Evolutionary conservation across 805 yeast genomes (phyloP).

Genomic region (Metschnikowia reukaufii): DNA sequence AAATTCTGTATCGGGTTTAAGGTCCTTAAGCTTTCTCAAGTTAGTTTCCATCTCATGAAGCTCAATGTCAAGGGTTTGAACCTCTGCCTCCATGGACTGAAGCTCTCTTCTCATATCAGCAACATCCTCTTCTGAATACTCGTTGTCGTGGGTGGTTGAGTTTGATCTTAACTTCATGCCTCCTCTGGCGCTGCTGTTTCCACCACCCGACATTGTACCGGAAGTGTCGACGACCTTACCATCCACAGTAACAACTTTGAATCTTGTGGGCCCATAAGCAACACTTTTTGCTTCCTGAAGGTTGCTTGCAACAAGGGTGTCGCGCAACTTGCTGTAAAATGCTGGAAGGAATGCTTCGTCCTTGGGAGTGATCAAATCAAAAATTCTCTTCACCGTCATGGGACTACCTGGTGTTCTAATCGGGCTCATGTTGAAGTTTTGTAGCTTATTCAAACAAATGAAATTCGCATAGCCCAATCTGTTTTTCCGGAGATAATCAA

Average conservation of each 20-base stretch:
- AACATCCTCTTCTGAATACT: conserved; percentile 58
- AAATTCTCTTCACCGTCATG: conserved; percentile 71
- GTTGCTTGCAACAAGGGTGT: conserved; percentile 83
- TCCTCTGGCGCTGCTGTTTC: conserved; percentile 66
- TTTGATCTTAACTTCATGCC: conserved; percentile 63
- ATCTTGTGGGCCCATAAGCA: conserved; percentile 79
- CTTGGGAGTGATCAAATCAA: conserved; percentile 73
- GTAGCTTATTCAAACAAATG: conserved; percentile 72
- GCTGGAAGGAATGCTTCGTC: conserved; percentile 78
- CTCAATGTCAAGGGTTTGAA: conserved; percentile 48
- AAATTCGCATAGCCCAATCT: conserved; percentile 88
- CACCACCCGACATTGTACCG: conserved; percentile 98
- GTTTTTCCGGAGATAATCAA: conserved; percentile 78
- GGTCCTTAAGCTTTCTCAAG: conserved; percentile 57
- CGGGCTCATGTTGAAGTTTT: conserved; percentile 55
- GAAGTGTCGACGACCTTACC: conserved; percentile 90
- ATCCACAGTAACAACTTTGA: conserved; percentile 87
- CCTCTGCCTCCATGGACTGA: conserved; percentile 52
- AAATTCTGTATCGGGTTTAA: conserved; percentile 67
- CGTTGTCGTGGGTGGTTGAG: conserved; percentile 25
- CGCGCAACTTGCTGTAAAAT: conserved; percentile 80
- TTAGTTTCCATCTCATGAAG: conserved; percentile 60
- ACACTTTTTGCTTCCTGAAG: conserved; percentile 79
- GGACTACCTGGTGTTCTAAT: conserved; percentile 66
- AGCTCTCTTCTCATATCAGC: conserved; percentile 53